Conservation (phyloP, 2,329 filamentous ascomycete species). For the Beauveria sp. region DNA sequence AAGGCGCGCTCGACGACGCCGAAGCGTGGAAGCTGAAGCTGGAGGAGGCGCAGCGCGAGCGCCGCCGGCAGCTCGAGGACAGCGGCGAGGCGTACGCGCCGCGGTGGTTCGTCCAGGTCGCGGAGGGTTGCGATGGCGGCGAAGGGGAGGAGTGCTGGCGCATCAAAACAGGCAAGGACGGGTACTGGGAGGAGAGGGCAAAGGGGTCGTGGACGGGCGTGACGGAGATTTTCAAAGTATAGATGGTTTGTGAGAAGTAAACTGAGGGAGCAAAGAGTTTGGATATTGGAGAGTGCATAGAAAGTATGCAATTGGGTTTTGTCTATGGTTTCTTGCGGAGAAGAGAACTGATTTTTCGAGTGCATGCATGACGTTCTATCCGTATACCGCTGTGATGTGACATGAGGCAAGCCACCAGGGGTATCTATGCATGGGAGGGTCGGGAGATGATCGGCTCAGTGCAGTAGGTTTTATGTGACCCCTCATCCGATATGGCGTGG, state of each 20-base stretch:
- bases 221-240: slow-evolving; percentile 40
- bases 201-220: slow-evolving; percentile 57
- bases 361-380: background rate
- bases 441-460: too few species aligned
- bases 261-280: background rate
- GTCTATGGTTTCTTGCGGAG: background rate
- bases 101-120: slow-evolving; percentile 75
- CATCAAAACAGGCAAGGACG: slow-evolving; percentile 71
- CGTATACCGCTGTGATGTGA: background rate
- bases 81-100: slow-evolving; percentile 65
- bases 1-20: slow-evolving; percentile 73
- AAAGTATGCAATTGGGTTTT: background rate
- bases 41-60: slow-evolving; percentile 74
- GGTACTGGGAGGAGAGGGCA: slow-evolving; percentile 86
- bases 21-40: slow-evolving; percentile 76
- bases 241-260: background rate
- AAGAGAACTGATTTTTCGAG: background rate
- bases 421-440: background rate
- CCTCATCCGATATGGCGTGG: too few species aligned
- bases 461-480: too few species aligned
- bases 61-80: slow-evolving; percentile 69
- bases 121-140: slow-evolving; percentile 43
- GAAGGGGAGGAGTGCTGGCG: slow-evolving; percentile 62
- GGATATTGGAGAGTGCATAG: background rate
- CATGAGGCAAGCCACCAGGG: background rate